Percentiles rank a stretch among this genome's conserved stretches.
phyloP scores from a whole-genome alignment of 768 basidiomycete species.

The Mycena albidolilacea region DNA sequence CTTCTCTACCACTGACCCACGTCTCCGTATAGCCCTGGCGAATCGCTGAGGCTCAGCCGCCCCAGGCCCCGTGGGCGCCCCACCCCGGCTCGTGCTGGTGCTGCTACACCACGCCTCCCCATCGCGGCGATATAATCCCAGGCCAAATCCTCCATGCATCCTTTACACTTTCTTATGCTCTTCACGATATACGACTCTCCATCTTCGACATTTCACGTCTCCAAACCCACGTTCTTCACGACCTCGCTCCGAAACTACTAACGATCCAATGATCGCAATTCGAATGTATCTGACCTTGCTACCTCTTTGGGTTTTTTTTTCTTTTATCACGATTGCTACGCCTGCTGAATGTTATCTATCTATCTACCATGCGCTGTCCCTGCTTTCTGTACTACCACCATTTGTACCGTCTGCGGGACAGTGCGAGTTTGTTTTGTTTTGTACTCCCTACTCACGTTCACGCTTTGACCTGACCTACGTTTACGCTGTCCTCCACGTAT shows the following conservation, averaged over 20 bases:
- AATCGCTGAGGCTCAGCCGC: slow-evolving; percentile 63
- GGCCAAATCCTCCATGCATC: too few species aligned
- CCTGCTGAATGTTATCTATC: slow-evolving; percentile 26
- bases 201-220: neutral
- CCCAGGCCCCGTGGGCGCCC: slow-evolving; percentile 66
- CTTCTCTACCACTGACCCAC: slow-evolving; percentile 31
- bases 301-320: slow-evolving; percentile 1
- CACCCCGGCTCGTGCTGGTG: slow-evolving; percentile 55
- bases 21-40: slow-evolving; percentile 55
- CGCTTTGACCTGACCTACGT: neutral
- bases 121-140: neutral
- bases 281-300: neutral
- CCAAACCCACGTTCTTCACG: slow-evolving; percentile 11
- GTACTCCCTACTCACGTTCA: slow-evolving; percentile 15
- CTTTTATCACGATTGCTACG: slow-evolving; percentile 26
- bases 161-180: too few species aligned
- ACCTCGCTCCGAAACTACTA: too few species aligned
- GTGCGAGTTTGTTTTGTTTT: neutral
- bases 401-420: slow-evolving; percentile 28
- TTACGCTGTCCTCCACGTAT: slow-evolving; percentile 23
- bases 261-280: neutral
- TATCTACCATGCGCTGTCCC: slow-evolving; percentile 22
- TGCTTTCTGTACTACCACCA: slow-evolving; percentile 34
- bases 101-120: slow-evolving; percentile 23
- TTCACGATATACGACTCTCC: neutral